Conservation (phyloP, 2,329 filamentous ascomycete species). For the Dactylonectria estremocensis region DNA sequence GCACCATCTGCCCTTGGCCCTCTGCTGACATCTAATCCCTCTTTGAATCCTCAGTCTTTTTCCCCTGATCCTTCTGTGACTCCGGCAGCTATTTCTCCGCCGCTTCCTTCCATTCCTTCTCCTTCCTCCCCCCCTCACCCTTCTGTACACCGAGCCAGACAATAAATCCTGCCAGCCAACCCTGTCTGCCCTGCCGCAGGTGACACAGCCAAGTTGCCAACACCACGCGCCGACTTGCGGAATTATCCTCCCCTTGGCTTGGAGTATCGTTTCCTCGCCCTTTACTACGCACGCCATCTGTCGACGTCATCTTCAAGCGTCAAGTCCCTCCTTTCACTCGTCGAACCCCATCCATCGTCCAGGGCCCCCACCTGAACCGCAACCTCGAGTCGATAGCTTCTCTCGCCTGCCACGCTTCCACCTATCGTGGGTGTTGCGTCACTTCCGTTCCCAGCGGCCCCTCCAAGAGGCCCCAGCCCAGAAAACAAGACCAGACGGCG, state of each 20-base stretch:
- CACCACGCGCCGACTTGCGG: constrained; percentile 8
- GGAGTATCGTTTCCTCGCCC: background rate
- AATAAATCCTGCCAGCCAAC: constrained; percentile 23
- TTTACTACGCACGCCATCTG: background rate
- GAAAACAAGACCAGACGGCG: constrained; percentile 41
- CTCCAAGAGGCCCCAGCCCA: constrained; percentile 30
- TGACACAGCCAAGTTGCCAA: constrained; percentile 22
- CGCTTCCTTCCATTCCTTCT: constrained; percentile 27
- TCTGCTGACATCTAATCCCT: constrained; percentile 21
- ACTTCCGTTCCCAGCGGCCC: constrained; percentile 31
- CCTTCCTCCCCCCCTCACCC: constrained; percentile 13
- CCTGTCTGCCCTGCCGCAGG: constrained; percentile 14
- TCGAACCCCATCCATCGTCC: background rate
- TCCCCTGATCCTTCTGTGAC: constrained; percentile 22
- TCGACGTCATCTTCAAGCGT: constrained; percentile 1
- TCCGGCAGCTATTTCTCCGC: constrained; percentile 18
- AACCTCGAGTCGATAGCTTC: background rate
- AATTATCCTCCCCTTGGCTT: constrained; percentile 16
- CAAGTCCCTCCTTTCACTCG: constrained; percentile 5
- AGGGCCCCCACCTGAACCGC: background rate
- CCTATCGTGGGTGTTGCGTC: constrained; percentile 32
- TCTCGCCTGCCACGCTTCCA: constrained; percentile 21
- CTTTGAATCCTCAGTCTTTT: constrained; percentile 28
- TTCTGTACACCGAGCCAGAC: constrained; percentile 12
- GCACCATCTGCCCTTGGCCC: constrained; percentile 9